These are phyloP conservation scores for Monosporozyma yasuniensis DNA, from an alignment of 805 yeast genomes.

Conservation along the genomic window DNA sequence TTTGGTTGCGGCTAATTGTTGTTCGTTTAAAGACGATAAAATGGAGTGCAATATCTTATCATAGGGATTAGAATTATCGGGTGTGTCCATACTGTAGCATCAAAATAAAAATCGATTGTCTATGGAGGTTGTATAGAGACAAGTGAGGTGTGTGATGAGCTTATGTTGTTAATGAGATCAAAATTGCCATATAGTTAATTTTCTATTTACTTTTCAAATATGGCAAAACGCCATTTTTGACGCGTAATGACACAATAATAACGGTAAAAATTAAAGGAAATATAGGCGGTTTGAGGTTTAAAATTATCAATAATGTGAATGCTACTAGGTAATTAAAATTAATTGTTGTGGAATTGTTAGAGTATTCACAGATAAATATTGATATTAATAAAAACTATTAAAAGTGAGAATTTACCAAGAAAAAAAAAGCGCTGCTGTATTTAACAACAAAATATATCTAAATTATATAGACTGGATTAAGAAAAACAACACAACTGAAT, in stretches of 20 bases:
- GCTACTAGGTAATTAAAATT: too few species aligned
- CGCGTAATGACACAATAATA: not conserved
- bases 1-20: constrained; percentile 39
- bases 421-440: too few species aligned
- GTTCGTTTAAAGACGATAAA: constrained; percentile 28
- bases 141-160: not conserved
- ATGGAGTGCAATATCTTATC: not conserved
- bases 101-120: not conserved
- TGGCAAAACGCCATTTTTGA: not conserved
- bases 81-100: not conserved
- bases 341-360: too few species aligned
- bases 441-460: too few species aligned
- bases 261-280: not conserved
- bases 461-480: too few species aligned
- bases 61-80: not conserved
- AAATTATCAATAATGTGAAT: too few species aligned
- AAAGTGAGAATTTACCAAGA: too few species aligned
- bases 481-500: too few species aligned
- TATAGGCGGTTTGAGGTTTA: not conserved
- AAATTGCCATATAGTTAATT: constrained; percentile 1
- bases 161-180: not conserved
- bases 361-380: too few species aligned
- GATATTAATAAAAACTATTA: too few species aligned
- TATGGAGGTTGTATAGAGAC: not conserved
- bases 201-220: not conserved